Percentiles rank a stretch among this genome's conserved stretches.
These are phyloP conservation scores for Stellera chamaejasme DNA, from an alignment of 345 rosid species.

Conservation along the genomic window DNA sequence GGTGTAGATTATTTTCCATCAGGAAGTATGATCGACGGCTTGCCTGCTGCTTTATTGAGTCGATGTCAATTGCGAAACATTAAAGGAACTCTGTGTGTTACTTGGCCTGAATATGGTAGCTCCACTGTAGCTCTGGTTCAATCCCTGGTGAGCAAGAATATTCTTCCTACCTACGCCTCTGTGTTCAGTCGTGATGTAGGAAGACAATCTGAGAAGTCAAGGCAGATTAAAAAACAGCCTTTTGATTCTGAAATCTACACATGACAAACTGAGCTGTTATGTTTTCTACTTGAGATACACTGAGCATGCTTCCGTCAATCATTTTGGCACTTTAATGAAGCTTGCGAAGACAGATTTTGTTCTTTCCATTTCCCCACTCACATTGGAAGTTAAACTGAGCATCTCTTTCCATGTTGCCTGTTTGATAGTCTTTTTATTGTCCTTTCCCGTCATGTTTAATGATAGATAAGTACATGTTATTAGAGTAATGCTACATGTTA, in stretches of 20 bases:
- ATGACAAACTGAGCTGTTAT: constrained; percentile 17
- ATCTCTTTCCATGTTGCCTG: too few species aligned
- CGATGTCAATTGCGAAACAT: constrained; percentile 66
- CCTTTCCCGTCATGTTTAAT: too few species aligned
- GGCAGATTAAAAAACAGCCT: constrained; percentile 32
- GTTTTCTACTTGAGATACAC: not conserved
- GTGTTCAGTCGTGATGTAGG: constrained; percentile 14
- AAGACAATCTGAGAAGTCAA: constrained; percentile 19
- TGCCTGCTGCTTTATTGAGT: constrained; percentile 73
- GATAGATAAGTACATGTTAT: too few species aligned
- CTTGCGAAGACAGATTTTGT: too few species aligned
- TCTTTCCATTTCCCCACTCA: too few species aligned
- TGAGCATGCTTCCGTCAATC: not conserved
- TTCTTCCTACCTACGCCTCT: constrained; percentile 38
- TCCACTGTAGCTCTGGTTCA: constrained; percentile 39
- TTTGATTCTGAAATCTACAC: constrained; percentile 57
- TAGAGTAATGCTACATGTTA: too few species aligned
- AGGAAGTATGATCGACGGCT: constrained; percentile 79
- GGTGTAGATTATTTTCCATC: constrained; percentile 79
- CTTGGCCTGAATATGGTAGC: constrained; percentile 75
- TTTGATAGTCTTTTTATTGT: too few species aligned
- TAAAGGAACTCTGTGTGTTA: constrained; percentile 58
- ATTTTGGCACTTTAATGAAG: too few species aligned
- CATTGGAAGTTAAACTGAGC: too few species aligned
- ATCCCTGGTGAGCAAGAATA: constrained; percentile 38